Base-by-base conservation (phyloP, 768 basidiomycete genomes). In the Stropharia rugosoannulata region DNA sequence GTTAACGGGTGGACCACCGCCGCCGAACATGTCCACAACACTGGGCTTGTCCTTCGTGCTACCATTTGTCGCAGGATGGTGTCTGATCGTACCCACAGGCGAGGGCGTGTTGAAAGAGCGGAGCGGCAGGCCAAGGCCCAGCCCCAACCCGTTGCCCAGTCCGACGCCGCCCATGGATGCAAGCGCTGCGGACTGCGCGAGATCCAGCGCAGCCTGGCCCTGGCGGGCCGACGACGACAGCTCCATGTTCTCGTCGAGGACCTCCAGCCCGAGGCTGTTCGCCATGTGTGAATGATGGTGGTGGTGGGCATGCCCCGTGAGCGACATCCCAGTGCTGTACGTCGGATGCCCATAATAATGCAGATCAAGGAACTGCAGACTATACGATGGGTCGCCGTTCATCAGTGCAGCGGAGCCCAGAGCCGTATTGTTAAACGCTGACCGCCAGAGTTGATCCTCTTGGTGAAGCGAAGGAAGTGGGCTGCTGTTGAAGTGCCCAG, bases 301-400 rank as follows among this genome's bases (percentile, higher is more conserved):
- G 25, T 16, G 22, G n/a, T 42, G 50, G 37, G 46, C 15, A 15
- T 46, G 42, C n/a, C 49, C 49, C 18, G 39, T 54, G 27, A 38
- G 25, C 7, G 39, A 5, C 47, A 43, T 42, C 35, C 32, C 44
- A 42, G 15, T 18, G 48, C 48, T 50, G 32, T 48, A 52, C 36
- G 27, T 25, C 39, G 27, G 22, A 51, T 54, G 61, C 39, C 59
- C 61, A 49, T 60, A 62, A 29, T 85, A 89, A 64, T 90, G 89
- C 67, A 90, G 66, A 65, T 90, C 89, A 52, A 90, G 75, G 69
- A 88, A 90, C 2, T 87, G 82, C 1, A 89, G 68, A 57, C 82
- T 79, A 48, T 84, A 77, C 27, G 51, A 49, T 32, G 61, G 32
- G 32, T 62, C 62, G 1, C 36, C 57, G 13, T 41, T 25, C 7